phyloP scores from a whole-genome alignment of 495 filamentous ascomycete species.

The Paragyromitra xinjiangensis region DNA sequence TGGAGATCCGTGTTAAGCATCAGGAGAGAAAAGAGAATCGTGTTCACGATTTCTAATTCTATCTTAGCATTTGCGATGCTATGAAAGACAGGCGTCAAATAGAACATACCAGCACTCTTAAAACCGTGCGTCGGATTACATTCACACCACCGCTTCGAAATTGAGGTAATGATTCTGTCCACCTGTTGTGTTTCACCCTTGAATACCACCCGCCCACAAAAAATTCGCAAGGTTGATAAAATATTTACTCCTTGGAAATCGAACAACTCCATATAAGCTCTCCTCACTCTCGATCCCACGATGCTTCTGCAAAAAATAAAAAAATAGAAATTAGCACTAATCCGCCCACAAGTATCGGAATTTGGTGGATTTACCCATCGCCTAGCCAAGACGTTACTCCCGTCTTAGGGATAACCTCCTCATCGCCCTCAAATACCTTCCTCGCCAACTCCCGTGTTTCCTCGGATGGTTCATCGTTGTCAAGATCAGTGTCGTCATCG shows the following conservation, averaged over 20 bases:
- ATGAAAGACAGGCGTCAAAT: constrained; percentile 9
- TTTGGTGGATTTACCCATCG: constrained; percentile 63
- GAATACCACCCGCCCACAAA: constrained; percentile 84
- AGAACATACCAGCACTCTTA: constrained; percentile 77
- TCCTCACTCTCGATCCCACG: constrained; percentile 71
- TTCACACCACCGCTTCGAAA: constrained; percentile 88
- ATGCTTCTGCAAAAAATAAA: constrained; percentile 60
- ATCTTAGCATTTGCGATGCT: constrained; percentile 30
- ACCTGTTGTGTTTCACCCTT: constrained; percentile 97
- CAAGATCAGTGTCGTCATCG: constrained; percentile 33
- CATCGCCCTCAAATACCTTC: constrained; percentile 85
- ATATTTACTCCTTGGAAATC: constrained; percentile 86
- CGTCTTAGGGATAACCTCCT: constrained; percentile 77
- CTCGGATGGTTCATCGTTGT: constrained; percentile 62
- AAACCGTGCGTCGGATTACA: constrained; percentile 96
- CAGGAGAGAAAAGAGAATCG: constrained; percentile 94
- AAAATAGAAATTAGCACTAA: constrained; percentile 35
- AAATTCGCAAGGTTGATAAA: constrained; percentile 75
- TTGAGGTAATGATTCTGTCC: constrained; percentile 88
- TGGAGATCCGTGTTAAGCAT: constrained; percentile 97
- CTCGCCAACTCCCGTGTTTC: constrained; percentile 78
- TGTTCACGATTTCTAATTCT: constrained; percentile 86
- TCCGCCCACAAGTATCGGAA: not conserved
- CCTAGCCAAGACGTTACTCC: constrained; percentile 90
- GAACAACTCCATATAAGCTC: constrained; percentile 91